Base-by-base conservation (phyloP, 2,329 filamentous ascomycete genomes). In the Colletotrichum somersetense region DNA sequence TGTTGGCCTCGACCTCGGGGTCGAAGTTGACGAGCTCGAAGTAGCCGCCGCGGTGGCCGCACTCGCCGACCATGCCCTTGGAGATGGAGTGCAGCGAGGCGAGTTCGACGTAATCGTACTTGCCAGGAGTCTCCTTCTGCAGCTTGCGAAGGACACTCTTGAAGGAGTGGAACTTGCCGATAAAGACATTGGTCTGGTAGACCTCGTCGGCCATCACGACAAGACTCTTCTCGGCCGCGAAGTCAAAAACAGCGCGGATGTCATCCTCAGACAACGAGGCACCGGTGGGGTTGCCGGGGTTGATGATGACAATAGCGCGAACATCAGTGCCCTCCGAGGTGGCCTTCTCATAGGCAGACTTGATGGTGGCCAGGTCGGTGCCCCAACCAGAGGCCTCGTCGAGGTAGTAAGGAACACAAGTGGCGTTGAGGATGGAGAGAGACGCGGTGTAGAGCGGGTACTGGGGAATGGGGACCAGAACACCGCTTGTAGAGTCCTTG, bases 21-120 rank as follows among this genome's bases (percentile, higher is more conserved):
- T 97, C 91, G 82, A 99, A 98, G 77, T 94, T 94, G 72, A 95
- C 90, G 69, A 99, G 91, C 87, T 99, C 96, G 80, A 98, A 98
- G 88, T 97, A 99, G 66, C 96, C 96, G 77, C 96, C 96, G 75
- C 96, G 93, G 86, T 99, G 96, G 64, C 96, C 96, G 81, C 96
- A 99, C 86, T 99, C 96, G 80, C 96, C 96, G 11, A 98, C 93
- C 95, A 99, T 98, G 78, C 96, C 96, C 89, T 99, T 99, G 80
- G 94, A 97, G 67, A 97, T 89, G 78, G 92, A 96, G 88, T 99
- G 96, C 75, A 99, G 87, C 64, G 94, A 97, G 61, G 92, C 96
- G 70, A 99, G 90, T 85, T 98, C 95, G 72, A 99, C 86, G 76
- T 89, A 82, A 83, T 97, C 93, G 84, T 94, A 98, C 81, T 91